phyloP scores from a whole-genome alignment of 768 basidiomycete genomes.

The Lactifluus piperatus region DNA sequence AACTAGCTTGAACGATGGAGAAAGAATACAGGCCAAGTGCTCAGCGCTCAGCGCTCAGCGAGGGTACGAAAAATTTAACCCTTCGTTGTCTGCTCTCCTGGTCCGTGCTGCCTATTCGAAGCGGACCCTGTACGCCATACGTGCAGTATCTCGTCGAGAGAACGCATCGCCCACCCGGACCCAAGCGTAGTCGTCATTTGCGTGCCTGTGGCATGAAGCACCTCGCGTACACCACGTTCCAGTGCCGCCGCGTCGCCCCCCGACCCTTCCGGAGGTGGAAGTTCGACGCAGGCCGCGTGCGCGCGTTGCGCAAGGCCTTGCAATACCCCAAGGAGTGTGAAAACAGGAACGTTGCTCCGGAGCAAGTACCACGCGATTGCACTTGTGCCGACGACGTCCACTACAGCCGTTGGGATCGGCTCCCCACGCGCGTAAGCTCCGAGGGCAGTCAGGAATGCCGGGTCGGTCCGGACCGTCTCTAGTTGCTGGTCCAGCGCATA shows the following conservation, averaged over 20 bases:
- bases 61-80: not conserved
- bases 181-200: slow-evolving; percentile 67
- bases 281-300: slow-evolving; percentile 43
- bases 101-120: not conserved
- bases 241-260: slow-evolving; percentile 26
- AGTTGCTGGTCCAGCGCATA: slow-evolving; percentile 54
- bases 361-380: slow-evolving; percentile 64
- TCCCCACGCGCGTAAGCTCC: slow-evolving; percentile 51
- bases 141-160: slow-evolving; percentile 55
- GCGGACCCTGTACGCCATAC: slow-evolving; percentile 37
- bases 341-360: slow-evolving; percentile 60
- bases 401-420: slow-evolving; percentile 22
- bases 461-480: slow-evolving; percentile 34
- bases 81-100: not conserved
- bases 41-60: no score
- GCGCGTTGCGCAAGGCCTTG: slow-evolving; percentile 55
- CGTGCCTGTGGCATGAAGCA: slow-evolving; percentile 76
- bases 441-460: slow-evolving; percentile 37
- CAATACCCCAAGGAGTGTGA: slow-evolving; percentile 55
- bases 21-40: not conserved
- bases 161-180: slow-evolving; percentile 64
- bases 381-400: slow-evolving; percentile 25
- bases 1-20: not conserved
- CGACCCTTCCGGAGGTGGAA: slow-evolving; percentile 45
- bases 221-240: slow-evolving; percentile 67